phyloP scores from a whole-genome alignment of 2,329 filamentous ascomycete species.

The Helicocarpus griseus region DNA sequence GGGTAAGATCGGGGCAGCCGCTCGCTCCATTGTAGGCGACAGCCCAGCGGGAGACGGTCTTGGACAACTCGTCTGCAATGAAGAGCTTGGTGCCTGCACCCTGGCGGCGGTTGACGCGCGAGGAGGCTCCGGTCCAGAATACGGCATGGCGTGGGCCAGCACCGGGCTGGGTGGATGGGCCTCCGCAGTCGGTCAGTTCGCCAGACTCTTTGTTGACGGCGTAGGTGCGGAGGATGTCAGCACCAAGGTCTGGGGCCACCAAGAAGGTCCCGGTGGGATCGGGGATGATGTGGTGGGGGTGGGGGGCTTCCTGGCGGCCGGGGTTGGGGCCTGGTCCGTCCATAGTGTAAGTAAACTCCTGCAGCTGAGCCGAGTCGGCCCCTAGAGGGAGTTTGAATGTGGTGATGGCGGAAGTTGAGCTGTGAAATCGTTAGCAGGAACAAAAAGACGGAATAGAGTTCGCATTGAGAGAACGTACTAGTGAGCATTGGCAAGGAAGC shows the following conservation, averaged over 20 bases:
- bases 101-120: constrained; percentile 6
- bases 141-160: constrained; percentile 52
- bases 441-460: constrained; percentile 9
- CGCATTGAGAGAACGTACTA: constrained; percentile 14
- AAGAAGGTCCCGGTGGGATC: constrained; percentile 52
- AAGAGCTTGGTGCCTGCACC: constrained; percentile 39
- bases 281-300: constrained; percentile 51
- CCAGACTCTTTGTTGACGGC: constrained; percentile 33
- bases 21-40: constrained; percentile 15
- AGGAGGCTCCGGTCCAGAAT: constrained; percentile 34
- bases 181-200: constrained; percentile 33
- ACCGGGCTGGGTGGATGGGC: constrained; percentile 36
- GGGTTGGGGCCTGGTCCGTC: constrained; percentile 24
- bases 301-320: constrained; percentile 43
- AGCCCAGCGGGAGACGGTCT: constrained; percentile 39
- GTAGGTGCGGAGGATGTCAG: constrained; percentile 51
- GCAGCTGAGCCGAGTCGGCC: constrained; percentile 11
- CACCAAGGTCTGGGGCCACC: constrained; percentile 53
- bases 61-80: constrained; percentile 47
- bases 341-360: constrained; percentile 29
- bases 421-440: constrained; percentile 2
- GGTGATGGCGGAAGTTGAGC: constrained; percentile 13
- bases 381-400: constrained; percentile 15
- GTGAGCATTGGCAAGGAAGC: constrained; percentile 14
- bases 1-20: constrained; percentile 39